These are phyloP conservation scores for Flaveria floridana DNA, from an alignment of 140 eudicot genomes.

Conservation along the genomic window DNA sequence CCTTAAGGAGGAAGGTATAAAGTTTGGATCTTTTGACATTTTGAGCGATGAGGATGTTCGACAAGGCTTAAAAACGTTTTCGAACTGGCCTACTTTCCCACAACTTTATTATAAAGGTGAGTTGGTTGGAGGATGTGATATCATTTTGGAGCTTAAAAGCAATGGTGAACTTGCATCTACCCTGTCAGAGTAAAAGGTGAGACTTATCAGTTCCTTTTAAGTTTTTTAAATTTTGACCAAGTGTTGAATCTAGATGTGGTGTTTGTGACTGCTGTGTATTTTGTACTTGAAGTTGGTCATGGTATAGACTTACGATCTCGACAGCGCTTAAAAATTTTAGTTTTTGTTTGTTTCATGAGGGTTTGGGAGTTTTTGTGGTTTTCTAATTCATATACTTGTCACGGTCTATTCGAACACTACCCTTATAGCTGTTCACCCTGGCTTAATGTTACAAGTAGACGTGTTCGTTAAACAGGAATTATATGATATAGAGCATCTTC, in stretches of 20 bases:
- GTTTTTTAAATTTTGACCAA: slow-evolving; percentile 2
- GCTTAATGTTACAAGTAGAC: too few relatives aligned
- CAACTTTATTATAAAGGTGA: slow-evolving; percentile 95
- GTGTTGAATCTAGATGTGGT: slow-evolving; percentile 27
- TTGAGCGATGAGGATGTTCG: slow-evolving; percentile 81
- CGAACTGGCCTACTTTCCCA: slow-evolving; percentile 97
- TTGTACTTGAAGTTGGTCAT: slow-evolving; percentile 22
- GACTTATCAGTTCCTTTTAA: neutral
- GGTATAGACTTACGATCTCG: neutral
- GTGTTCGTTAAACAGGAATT: too few relatives aligned
- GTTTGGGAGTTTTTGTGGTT: neutral
- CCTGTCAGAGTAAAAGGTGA: slow-evolving; percentile 55
- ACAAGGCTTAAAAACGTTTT: slow-evolving; percentile 76
- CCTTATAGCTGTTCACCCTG: too few relatives aligned
- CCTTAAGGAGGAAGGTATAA: slow-evolving; percentile 63
- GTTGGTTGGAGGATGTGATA: slow-evolving; percentile 93
- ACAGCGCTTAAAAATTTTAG: neutral
- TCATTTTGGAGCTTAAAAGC: slow-evolving; percentile 65
- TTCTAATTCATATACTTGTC: too few relatives aligned
- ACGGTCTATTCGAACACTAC: too few relatives aligned
- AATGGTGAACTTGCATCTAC: slow-evolving; percentile 79
- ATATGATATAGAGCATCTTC: too few relatives aligned
- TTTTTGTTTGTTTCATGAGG: neutral
- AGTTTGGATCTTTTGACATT: slow-evolving; percentile 86
- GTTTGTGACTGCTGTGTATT: slow-evolving; percentile 24